phyloP scores from a whole-genome alignment of 192 early-diverging fungal species.

The Coemansia sp. region DNA sequence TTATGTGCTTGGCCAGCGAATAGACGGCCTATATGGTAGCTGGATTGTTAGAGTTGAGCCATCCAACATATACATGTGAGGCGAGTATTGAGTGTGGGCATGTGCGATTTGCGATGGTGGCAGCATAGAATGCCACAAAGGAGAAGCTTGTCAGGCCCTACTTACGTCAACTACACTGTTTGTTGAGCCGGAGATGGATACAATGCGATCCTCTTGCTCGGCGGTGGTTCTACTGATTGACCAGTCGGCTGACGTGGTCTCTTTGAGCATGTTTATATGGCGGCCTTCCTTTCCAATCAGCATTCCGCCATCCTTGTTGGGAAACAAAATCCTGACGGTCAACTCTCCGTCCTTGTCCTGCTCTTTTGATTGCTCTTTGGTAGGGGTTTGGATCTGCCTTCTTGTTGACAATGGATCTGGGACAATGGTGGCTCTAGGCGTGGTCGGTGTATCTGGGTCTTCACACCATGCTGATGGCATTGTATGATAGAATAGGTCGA shows the following conservation, averaged over 20 bases:
- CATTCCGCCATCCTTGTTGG: conserved; percentile 45
- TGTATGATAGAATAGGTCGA: neutral
- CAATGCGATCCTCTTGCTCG: conserved; percentile 36
- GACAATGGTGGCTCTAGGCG: neutral
- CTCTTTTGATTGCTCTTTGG: neutral
- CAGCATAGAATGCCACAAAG: neutral
- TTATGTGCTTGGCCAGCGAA: conserved; percentile 37
- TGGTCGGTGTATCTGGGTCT: neutral
- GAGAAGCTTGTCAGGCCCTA: neutral
- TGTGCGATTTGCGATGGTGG: neutral
- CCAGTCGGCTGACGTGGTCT: conserved; percentile 32
- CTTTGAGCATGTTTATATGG: conserved; percentile 53
- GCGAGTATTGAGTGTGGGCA: neutral
- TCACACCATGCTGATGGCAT: neutral
- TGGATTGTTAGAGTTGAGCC: neutral
- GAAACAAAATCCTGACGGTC: conserved; percentile 36
- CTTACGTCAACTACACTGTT: conserved; percentile 39
- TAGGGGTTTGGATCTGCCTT: neutral
- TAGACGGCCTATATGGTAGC: conserved; percentile 24
- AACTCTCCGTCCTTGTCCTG: neutral
- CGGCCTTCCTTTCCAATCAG: conserved; percentile 51
- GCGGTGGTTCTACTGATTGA: conserved; percentile 28
- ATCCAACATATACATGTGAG: neutral
- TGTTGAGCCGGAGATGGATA: conserved; percentile 28
- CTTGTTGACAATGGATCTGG: neutral